These are phyloP conservation scores for Vaccinium corymbosum DNA, from an alignment of 148 eudicot species.

Conservation along the genomic window DNA sequence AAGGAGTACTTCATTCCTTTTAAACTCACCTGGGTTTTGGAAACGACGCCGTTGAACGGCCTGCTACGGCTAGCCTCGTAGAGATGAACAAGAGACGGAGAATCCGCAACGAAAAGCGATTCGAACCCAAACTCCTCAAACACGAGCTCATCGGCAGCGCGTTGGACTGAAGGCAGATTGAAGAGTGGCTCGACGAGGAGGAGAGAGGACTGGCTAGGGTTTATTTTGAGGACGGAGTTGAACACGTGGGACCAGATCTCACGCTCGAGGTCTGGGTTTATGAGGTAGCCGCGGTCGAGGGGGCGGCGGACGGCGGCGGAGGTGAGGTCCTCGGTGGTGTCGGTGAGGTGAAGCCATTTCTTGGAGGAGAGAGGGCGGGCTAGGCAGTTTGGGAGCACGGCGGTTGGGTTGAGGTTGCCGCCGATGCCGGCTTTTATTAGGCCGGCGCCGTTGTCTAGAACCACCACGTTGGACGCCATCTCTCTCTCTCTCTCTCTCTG, in stretches of 20 bases:
- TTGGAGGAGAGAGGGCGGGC: conserved; percentile 60
- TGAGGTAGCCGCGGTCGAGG: conserved; percentile 79
- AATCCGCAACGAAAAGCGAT: conserved; percentile 58
- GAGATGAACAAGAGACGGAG: conserved; percentile 60
- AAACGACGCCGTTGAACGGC: conserved; percentile 54
- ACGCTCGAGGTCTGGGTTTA: conserved; percentile 77
- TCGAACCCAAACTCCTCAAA: conserved; percentile 78
- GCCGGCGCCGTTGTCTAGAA: conserved; percentile 91
- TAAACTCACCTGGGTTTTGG: conserved; percentile 36
- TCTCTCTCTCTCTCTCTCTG: conserved; percentile 1
- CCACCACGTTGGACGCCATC: conserved; percentile 59
- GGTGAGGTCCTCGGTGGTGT: conserved; percentile 60
- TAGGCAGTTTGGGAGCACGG: conserved; percentile 69
- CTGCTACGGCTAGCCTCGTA: conserved; percentile 56
- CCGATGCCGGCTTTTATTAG: conserved; percentile 76
- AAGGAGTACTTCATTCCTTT: too few relatives aligned
- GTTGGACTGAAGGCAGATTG: conserved; percentile 52
- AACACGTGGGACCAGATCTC: conserved; percentile 83
- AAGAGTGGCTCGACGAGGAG: conserved; percentile 71
- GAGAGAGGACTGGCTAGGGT: conserved; percentile 45
- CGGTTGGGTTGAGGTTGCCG: conserved; percentile 72
- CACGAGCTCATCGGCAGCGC: conserved; percentile 54
- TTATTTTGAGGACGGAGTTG: conserved; percentile 32
- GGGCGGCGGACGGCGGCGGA: conserved; percentile 87
- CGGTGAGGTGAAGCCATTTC: conserved; percentile 40